Conservation (phyloP, 2,329 filamentous ascomycete species). For the Pseudocercospora fijiensis region DNA sequence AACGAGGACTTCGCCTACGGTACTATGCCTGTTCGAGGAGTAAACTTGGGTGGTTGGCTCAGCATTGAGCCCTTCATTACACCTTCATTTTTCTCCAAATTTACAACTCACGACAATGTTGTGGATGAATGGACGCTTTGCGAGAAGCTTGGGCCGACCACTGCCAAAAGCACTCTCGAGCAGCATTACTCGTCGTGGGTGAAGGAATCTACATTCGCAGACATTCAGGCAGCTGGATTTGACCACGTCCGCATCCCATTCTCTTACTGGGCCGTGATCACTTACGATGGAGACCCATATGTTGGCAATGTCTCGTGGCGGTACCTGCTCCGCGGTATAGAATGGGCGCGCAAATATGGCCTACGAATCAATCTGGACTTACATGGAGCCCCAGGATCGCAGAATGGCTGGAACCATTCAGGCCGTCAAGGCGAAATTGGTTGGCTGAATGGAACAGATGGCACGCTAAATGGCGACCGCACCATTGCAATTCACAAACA, state of each 20-base stretch:
- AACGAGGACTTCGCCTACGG: conserved; percentile 77
- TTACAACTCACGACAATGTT: conserved; percentile 60
- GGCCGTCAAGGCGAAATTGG: conserved; percentile 75
- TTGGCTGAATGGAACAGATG: conserved; percentile 91
- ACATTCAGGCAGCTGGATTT: conserved; percentile 82
- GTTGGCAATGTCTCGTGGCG: conserved; percentile 85
- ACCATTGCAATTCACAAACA: conserved; percentile 84
- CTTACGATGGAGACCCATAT: conserved; percentile 84
- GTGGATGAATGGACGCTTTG: conserved; percentile 87
- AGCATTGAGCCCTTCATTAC: conserved; percentile 93
- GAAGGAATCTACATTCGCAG: conserved; percentile 76
- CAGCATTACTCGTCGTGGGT: conserved; percentile 89
- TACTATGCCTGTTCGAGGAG: conserved; percentile 76
- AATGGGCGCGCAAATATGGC: conserved; percentile 90
- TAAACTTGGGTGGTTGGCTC: conserved; percentile 93
- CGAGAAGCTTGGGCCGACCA: conserved; percentile 64
- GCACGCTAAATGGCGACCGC: conserved; percentile 72
- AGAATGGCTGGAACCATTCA: conserved; percentile 98
- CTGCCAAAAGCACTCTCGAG: conserved; percentile 69
- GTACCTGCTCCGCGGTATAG: conserved; percentile 87
- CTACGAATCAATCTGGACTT: conserved; percentile 90
- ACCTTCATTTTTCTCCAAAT: conserved; percentile 79
- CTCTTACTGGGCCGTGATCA: conserved; percentile 89
- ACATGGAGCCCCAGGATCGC: conserved; percentile 86
- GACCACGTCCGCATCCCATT: conserved; percentile 97